phyloP scores from a whole-genome alignment of 768 basidiomycete species.

The Tephrocybe sp. region DNA sequence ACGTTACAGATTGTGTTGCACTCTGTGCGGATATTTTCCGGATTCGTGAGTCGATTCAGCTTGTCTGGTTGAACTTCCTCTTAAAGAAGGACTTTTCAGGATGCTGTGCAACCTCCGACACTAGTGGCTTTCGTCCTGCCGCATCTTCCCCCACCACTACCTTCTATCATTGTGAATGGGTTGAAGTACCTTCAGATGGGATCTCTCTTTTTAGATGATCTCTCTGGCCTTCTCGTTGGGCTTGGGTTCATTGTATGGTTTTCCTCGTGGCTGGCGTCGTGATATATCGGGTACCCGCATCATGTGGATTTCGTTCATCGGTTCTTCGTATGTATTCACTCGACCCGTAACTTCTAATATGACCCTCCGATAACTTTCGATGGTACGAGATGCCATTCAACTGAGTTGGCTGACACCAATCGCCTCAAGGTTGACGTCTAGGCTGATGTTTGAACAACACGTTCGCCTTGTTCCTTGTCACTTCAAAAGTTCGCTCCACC shows the following conservation, averaged over 20 bases:
- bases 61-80: neutral
- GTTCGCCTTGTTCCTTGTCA: too few species aligned
- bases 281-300: neutral
- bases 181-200: slow-evolving; percentile 71
- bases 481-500: too few species aligned
- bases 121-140: slow-evolving; percentile 60
- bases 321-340: too few species aligned
- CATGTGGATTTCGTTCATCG: too few species aligned
- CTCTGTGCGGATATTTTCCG: slow-evolving; percentile 67
- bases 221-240: slow-evolving; percentile 68
- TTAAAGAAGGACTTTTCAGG: slow-evolving; percentile 33
- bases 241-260: slow-evolving; percentile 62
- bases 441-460: too few species aligned
- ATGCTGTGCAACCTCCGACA: slow-evolving; percentile 55
- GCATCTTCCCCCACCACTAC: slow-evolving; percentile 62
- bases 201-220: slow-evolving; percentile 64
- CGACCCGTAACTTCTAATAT: too few species aligned
- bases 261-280: slow-evolving; percentile 42
- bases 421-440: too few species aligned
- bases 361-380: too few species aligned
- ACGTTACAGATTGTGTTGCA: slow-evolving; percentile 71
- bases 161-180: slow-evolving; percentile 57
- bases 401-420: too few species aligned
- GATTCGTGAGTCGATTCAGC: slow-evolving; percentile 61
- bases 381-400: too few species aligned